Conservation (phyloP, 495 filamentous ascomycete species). For the Penicillium fimorum region DNA sequence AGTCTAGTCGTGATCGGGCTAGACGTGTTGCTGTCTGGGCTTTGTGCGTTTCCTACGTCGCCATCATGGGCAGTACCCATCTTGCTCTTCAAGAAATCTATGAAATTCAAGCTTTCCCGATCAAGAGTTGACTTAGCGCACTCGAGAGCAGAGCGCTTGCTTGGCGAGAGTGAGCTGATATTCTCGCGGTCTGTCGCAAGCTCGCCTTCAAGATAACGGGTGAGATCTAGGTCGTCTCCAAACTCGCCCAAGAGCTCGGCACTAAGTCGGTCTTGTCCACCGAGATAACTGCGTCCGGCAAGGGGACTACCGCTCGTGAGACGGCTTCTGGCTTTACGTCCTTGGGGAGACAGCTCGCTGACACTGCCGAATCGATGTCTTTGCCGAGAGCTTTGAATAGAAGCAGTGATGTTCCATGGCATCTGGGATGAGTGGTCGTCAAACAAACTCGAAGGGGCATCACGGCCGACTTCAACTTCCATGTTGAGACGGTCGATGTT, state of each 20-base stretch:
- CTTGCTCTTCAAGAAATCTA: constrained; percentile 52
- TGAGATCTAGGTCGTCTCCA: constrained; percentile 42
- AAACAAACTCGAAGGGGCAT: constrained; percentile 54
- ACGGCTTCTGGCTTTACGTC: constrained; percentile 33
- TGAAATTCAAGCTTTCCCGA: constrained; percentile 57
- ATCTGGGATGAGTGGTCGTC: constrained; percentile 60
- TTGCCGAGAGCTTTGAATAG: constrained; percentile 55
- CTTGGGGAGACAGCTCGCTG: constrained; percentile 56
- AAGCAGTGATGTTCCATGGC: constrained; percentile 70
- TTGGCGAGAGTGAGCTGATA: constrained; percentile 39
- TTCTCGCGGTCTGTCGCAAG: constrained; percentile 37
- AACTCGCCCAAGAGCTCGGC: constrained; percentile 32
- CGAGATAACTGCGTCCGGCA: constrained; percentile 48
- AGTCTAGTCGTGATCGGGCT: neutral
- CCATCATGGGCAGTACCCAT: neutral
- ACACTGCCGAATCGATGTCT: constrained; percentile 50
- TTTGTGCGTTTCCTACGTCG: neutral
- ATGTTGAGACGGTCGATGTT: constrained; percentile 14
- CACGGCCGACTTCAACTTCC: constrained; percentile 60
- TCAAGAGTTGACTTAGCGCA: constrained; percentile 53
- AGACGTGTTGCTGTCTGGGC: neutral
- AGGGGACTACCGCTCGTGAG: constrained; percentile 63
- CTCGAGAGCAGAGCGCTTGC: constrained; percentile 40
- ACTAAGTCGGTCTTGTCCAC: constrained; percentile 35
- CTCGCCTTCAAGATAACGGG: constrained; percentile 38